Evolutionary conservation across 2,329 filamentous ascomycete genomes (phyloP).

Genomic region (Neurospora crassa): DNA sequence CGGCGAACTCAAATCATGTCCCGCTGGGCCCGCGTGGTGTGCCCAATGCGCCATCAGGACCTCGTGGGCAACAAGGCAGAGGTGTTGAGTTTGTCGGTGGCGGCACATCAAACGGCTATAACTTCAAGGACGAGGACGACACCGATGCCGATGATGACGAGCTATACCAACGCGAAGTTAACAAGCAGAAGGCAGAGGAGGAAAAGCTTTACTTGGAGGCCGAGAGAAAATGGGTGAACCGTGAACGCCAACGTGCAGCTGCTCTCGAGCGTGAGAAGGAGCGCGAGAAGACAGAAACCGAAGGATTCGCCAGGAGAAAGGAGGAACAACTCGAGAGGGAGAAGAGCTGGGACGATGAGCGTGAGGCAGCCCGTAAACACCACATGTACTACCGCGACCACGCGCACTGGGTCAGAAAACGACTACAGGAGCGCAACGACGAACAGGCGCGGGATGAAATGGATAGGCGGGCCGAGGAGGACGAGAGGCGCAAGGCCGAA

Average conservation of each 20-base stretch:
- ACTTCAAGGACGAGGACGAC: slow-evolving; percentile 71
- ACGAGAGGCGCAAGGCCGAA: slow-evolving; percentile 59
- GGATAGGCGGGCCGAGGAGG: slow-evolving; percentile 69
- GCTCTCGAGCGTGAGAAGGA: slow-evolving; percentile 79
- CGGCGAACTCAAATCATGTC: slow-evolving; percentile 57
- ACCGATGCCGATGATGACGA: slow-evolving; percentile 83
- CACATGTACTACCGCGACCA: slow-evolving; percentile 84
- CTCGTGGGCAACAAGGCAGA: slow-evolving; percentile 47
- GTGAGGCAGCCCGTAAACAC: slow-evolving; percentile 61
- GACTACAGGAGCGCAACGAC: slow-evolving; percentile 59
- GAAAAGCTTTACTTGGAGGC: slow-evolving; percentile 78
- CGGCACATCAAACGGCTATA: slow-evolving; percentile 52
- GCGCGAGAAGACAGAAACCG: slow-evolving; percentile 66
- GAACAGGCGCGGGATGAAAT: slow-evolving; percentile 73
- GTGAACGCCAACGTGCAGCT: slow-evolving; percentile 73
- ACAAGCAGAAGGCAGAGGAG: slow-evolving; percentile 63
- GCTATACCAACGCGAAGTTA: slow-evolving; percentile 60
- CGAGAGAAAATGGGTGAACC: slow-evolving; percentile 82
- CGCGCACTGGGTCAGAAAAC: slow-evolving; percentile 74
- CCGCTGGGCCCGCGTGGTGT: slow-evolving; percentile 65
- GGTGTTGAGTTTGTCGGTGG: slow-evolving; percentile 72
- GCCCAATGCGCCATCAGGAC: slow-evolving; percentile 63
- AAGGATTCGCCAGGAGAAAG: slow-evolving; percentile 54
- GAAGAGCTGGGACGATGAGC: slow-evolving; percentile 79
- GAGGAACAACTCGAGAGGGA: slow-evolving; percentile 56